Evolutionary conservation across 768 basidiomycete genomes (phyloP).

Genomic region (Suillus discolor): DNA sequence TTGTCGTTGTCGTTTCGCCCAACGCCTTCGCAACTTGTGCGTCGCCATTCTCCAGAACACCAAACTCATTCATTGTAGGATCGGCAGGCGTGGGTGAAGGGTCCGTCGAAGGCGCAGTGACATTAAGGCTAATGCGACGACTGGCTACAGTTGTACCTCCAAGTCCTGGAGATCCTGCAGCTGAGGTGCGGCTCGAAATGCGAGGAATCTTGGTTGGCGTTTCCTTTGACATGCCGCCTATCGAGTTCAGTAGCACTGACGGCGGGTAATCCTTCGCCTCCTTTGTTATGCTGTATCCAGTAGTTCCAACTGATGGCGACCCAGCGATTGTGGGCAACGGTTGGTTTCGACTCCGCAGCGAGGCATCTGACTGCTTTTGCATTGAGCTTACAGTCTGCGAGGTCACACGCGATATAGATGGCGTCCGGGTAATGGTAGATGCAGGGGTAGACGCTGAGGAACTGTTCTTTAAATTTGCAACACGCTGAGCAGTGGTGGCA

Average conservation of each 20-base stretch:
- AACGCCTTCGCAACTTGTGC: slow-evolving; percentile 43
- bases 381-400: slow-evolving; percentile 84
- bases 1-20: slow-evolving; percentile 38
- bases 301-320: slow-evolving; percentile 83
- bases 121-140: slow-evolving; percentile 69
- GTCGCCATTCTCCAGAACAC: slow-evolving; percentile 71
- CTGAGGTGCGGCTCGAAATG: slow-evolving; percentile 83
- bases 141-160: slow-evolving; percentile 57
- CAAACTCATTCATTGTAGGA: slow-evolving; percentile 71
- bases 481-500: slow-evolving; percentile 77
- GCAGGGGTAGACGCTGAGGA: slow-evolving; percentile 45
- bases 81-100: slow-evolving; percentile 58
- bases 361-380: slow-evolving; percentile 85
- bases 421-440: slow-evolving; percentile 41
- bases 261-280: slow-evolving; percentile 60
- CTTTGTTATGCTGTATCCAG: slow-evolving; percentile 51
- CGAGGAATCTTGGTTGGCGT: slow-evolving; percentile 94
- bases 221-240: slow-evolving; percentile 64
- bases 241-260: slow-evolving; percentile 53
- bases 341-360: slow-evolving; percentile 72
- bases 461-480: slow-evolving; percentile 75
- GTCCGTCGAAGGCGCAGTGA: slow-evolving; percentile 59
- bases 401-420: slow-evolving; percentile 65
- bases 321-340: slow-evolving; percentile 87
- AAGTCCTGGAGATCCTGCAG: slow-evolving; percentile 70